These are phyloP conservation scores for Fusarium sp. DNA, from an alignment of 2,329 filamentous ascomycete genomes.

Conservation along the genomic window DNA sequence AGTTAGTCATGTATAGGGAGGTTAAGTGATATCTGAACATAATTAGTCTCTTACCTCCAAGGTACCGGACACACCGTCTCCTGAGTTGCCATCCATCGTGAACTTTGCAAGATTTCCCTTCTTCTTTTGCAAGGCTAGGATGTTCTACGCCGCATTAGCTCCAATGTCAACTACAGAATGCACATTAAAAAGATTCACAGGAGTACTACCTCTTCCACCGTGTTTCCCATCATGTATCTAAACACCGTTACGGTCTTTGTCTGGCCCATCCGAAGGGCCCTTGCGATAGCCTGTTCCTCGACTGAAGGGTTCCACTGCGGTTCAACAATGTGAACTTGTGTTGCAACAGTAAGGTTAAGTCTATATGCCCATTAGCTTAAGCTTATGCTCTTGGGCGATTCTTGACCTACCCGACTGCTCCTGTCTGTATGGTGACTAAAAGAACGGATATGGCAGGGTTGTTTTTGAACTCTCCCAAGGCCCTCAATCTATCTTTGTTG, in stretches of 20 bases:
- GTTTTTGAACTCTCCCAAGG: background rate
- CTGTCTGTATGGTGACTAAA: background rate
- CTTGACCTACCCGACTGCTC: background rate
- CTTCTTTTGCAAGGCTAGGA: background rate
- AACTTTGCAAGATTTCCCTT: conserved; percentile 5
- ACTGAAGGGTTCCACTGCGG: conserved; percentile 7
- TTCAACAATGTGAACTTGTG: background rate
- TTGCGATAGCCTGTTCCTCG: conserved; percentile 7
- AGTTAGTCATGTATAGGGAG: background rate
- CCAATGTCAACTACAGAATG: background rate
- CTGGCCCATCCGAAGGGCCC: background rate
- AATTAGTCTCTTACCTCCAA: background rate
- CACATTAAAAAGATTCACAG: background rate
- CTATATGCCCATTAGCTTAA: background rate
- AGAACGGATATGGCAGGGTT: background rate
- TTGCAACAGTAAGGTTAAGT: conserved; percentile 3
- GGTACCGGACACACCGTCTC: background rate
- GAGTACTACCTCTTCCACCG: background rate
- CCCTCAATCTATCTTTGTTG: background rate
- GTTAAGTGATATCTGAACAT: background rate
- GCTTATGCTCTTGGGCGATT: background rate
- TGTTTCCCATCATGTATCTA: background rate
- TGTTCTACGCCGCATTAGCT: background rate
- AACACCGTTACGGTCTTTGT: background rate
- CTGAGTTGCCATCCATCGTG: background rate